phyloP scores from a whole-genome alignment of 2,329 filamentous ascomycete genomes.

The Neonectria faginata region DNA sequence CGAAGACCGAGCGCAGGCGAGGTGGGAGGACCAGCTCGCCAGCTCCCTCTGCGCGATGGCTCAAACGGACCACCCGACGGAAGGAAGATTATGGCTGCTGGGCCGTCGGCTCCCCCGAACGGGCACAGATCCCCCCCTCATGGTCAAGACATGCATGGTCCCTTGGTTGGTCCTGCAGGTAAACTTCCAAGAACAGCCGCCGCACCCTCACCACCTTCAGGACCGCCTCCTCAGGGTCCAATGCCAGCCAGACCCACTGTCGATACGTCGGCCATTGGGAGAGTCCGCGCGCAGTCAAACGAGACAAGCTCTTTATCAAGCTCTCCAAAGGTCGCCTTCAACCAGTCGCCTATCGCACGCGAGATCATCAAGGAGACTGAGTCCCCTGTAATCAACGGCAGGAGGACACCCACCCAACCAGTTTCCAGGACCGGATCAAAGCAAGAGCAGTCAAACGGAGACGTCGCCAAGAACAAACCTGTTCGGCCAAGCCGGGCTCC shows the following conservation, averaged over 20 bases:
- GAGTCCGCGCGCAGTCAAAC: conserved; percentile 62
- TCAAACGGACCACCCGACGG: conserved; percentile 64
- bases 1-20: conserved; percentile 59
- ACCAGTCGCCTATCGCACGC: conserved; percentile 57
- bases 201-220: conserved; percentile 53
- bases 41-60: conserved; percentile 61
- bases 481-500: conserved; percentile 61
- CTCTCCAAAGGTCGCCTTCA: conserved; percentile 51
- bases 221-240: conserved; percentile 67
- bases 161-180: conserved; percentile 50
- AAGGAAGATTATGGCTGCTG: conserved; percentile 57
- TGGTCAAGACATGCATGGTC: conserved; percentile 53
- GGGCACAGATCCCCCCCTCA: conserved; percentile 56
- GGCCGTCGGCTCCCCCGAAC: conserved; percentile 51
- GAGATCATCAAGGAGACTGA: conserved; percentile 59
- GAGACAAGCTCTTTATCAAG: conserved; percentile 56
- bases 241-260: conserved; percentile 61
- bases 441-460: conserved; percentile 49
- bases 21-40: conserved; percentile 48
- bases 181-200: conserved; percentile 50
- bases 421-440: conserved; percentile 51
- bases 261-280: conserved; percentile 55
- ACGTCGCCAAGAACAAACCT: conserved; percentile 50
- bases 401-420: conserved; percentile 71
- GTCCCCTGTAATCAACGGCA: conserved; percentile 67